phyloP scores from a whole-genome alignment of 257 asterid species.

The Eucommia ulmoides region DNA sequence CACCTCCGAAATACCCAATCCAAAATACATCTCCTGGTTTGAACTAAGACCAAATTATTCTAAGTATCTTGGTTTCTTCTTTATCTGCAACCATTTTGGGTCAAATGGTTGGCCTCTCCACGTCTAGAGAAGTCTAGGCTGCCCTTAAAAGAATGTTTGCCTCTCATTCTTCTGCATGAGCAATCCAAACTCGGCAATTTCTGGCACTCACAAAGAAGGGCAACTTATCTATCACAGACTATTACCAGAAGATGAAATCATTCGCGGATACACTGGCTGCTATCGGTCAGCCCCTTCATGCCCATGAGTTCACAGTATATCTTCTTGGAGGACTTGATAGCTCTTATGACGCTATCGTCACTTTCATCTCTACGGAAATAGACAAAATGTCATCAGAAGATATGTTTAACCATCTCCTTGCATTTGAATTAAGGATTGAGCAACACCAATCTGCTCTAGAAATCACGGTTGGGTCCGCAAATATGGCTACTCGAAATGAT shows the following conservation, averaged over 20 bases:
- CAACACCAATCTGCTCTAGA: conserved; percentile 5
- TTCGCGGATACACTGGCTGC: background rate
- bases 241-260: conserved; percentile 1
- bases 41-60: conserved; percentile 4
- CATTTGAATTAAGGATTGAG: conserved; percentile 3
- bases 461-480: background rate
- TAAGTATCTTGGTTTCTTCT: conserved; percentile 1
- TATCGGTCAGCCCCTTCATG: conserved; percentile 1
- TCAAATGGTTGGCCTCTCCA: conserved; percentile 5
- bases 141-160: conserved; percentile 3
- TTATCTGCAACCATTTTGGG: conserved; percentile 3
- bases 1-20: background rate
- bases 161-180: background rate
- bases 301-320: conserved; percentile 3
- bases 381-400: conserved; percentile 5
- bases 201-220: conserved; percentile 3
- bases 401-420: conserved; percentile 5
- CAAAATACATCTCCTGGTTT: conserved; percentile 1
- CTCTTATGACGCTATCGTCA: conserved; percentile 4
- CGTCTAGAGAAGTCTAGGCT: conserved; percentile 5
- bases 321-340: conserved; percentile 2
- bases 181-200: conserved; percentile 5
- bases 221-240: conserved; percentile 1
- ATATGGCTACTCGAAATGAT: conserved; percentile 4
- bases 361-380: background rate